Percentiles rank a stretch among this genome's conserved stretches.
Conservation (phyloP, 2,329 filamentous ascomycete genomes). For the Ceratocystis harringtonii region DNA sequence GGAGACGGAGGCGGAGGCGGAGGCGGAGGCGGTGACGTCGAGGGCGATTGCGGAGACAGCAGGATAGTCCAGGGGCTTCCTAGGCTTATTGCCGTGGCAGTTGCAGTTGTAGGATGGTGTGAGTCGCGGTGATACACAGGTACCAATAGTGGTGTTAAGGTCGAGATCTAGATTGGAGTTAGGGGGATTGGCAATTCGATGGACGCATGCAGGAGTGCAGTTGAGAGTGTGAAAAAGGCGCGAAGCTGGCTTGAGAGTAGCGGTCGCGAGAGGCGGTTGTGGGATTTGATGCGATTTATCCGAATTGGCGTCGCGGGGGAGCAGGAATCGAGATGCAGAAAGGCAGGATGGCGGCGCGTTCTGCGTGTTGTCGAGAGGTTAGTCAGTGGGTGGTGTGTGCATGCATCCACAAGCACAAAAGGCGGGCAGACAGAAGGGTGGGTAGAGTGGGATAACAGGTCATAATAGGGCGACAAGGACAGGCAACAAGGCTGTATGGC, state of each 20-base stretch:
- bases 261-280: conserved; percentile 14
- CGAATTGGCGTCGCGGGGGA: neutral
- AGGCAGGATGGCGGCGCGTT: neutral
- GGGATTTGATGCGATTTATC: neutral
- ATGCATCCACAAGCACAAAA: neutral
- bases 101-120: neutral
- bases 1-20: conserved; percentile 18
- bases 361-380: neutral
- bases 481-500: neutral
- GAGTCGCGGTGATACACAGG: neutral
- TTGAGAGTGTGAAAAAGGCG: conserved; percentile 1
- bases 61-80: neutral
- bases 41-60: neutral
- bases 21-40: conserved; percentile 22
- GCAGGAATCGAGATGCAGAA: neutral
- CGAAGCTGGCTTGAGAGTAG: neutral
- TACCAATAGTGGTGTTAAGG: neutral
- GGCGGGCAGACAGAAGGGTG: neutral
- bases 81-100: neutral
- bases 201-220: conserved; percentile 1
- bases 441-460: neutral
- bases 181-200: neutral
- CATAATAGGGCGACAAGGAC: neutral
- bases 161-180: neutral
- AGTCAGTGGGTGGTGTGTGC: neutral